These are phyloP conservation scores for Dissoconium aciculare DNA, from an alignment of 2,329 filamentous ascomycete genomes.

Conservation along the genomic window DNA sequence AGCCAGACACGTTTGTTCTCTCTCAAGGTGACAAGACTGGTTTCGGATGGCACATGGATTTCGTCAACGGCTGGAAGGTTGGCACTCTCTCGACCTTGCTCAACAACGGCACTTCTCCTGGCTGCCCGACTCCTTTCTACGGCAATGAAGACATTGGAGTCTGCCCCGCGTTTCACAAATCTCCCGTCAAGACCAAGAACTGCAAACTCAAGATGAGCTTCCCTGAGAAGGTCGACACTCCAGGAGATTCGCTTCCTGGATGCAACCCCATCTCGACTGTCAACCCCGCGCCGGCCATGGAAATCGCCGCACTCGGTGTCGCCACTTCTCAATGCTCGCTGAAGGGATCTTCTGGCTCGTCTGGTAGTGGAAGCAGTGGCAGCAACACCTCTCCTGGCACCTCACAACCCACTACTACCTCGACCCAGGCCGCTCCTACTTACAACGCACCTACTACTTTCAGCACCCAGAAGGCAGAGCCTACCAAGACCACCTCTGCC, in stretches of 20 bases:
- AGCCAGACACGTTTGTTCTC: slow-evolving; percentile 30
- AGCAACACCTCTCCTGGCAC: background rate
- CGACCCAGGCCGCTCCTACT: background rate
- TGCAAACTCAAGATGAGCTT: slow-evolving; percentile 33
- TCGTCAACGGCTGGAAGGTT: slow-evolving; percentile 38
- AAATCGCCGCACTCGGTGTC: slow-evolving; percentile 11
- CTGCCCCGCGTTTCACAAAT: slow-evolving; percentile 31
- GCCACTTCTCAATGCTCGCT: slow-evolving; percentile 8
- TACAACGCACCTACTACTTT: background rate
- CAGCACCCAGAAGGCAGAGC: background rate
- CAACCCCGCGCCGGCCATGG: slow-evolving; percentile 21
- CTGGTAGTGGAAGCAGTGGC: background rate
- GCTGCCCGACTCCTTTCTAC: slow-evolving; percentile 43
- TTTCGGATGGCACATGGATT: slow-evolving; percentile 40
- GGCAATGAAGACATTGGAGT: slow-evolving; percentile 51
- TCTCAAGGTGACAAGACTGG: slow-evolving; percentile 35
- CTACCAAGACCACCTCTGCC: background rate
- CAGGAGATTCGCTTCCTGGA: slow-evolving; percentile 38
- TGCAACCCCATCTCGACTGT: slow-evolving; percentile 39
- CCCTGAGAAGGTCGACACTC: slow-evolving; percentile 31
- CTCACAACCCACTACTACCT: background rate
- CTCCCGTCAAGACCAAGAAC: slow-evolving; percentile 21
- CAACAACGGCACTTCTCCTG: slow-evolving; percentile 35
- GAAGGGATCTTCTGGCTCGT: slow-evolving; percentile 1
- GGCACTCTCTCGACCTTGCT: slow-evolving; percentile 51